These are phyloP conservation scores for Pseudogymnoascus sp. DNA, from an alignment of 2,329 filamentous ascomycete genomes.

Conservation along the genomic window DNA sequence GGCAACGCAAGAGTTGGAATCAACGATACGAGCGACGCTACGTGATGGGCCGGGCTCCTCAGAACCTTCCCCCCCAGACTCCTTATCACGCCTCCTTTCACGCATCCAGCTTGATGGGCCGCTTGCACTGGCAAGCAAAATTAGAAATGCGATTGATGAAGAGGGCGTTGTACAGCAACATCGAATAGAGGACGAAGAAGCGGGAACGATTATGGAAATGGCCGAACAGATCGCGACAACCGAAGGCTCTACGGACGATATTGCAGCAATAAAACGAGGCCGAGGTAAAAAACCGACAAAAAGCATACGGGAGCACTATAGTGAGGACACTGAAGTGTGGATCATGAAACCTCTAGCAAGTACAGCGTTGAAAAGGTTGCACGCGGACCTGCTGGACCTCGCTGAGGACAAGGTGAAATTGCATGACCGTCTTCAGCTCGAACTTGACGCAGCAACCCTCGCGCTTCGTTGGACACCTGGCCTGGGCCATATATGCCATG, in stretches of 20 bases:
- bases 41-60: background rate
- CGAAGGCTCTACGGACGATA: slow-evolving; percentile 54
- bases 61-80: slow-evolving; percentile 20
- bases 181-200: slow-evolving; percentile 63
- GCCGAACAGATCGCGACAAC: slow-evolving; percentile 62
- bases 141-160: slow-evolving; percentile 79
- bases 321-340: slow-evolving; percentile 53
- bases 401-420: slow-evolving; percentile 52
- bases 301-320: slow-evolving; percentile 50
- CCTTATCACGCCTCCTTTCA: slow-evolving; percentile 38
- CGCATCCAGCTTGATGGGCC: slow-evolving; percentile 63
- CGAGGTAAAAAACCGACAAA: slow-evolving; percentile 36
- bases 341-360: slow-evolving; percentile 65
- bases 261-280: slow-evolving; percentile 34
- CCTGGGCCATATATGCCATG: slow-evolving; percentile 82
- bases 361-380: slow-evolving; percentile 53
- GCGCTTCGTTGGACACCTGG: slow-evolving; percentile 80
- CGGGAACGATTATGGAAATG: slow-evolving; percentile 61
- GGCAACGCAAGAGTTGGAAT: slow-evolving; percentile 59
- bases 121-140: slow-evolving; percentile 58
- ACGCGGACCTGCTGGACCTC: slow-evolving; percentile 56
- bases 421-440: slow-evolving; percentile 50
- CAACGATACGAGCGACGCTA: slow-evolving; percentile 32
- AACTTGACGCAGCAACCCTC: slow-evolving; percentile 56
- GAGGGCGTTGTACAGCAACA: slow-evolving; percentile 80